A percentile compares a stretch with the other conserved stretches of the same genome.
phyloP scores from a whole-genome alignment of 352 stramenopile species.

The Globisporangium sylvaticum region DNA sequence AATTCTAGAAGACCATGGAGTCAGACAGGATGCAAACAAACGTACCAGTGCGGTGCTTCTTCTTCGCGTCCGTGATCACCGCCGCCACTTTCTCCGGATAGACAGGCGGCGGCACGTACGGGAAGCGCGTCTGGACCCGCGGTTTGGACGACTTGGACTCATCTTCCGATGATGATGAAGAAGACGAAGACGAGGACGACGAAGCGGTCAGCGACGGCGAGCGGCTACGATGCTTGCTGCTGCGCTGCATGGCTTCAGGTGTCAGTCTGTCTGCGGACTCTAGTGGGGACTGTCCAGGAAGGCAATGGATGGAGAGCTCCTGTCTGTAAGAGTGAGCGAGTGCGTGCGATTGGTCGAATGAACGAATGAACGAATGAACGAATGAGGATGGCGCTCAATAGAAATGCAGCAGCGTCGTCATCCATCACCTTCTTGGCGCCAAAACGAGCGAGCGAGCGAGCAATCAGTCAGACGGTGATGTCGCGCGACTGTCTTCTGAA shows the following conservation, averaged over 20 bases:
- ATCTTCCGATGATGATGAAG: slow-evolving; percentile 36
- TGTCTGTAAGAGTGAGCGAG: not conserved
- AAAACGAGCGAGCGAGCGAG: no score
- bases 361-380: no score
- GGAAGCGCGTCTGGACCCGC: slow-evolving; percentile 34
- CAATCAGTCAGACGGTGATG: no score
- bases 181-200: slow-evolving; percentile 32
- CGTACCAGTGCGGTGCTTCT: slow-evolving; percentile 68
- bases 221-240: slow-evolving; percentile 25
- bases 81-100: slow-evolving; percentile 46
- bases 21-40: not conserved
- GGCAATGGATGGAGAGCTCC: not conserved
- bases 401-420: no score
- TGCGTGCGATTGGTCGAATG: no score
- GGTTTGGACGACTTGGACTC: slow-evolving; percentile 12
- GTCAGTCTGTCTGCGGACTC: not conserved
- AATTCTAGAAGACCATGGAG: slow-evolving; percentile 1
- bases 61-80: slow-evolving; percentile 55
- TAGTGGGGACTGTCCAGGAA: not conserved
- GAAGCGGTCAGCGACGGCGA: slow-evolving; percentile 49
- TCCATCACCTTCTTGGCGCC: no score
- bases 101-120: slow-evolving; percentile 37
- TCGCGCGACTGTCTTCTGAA: not conserved
- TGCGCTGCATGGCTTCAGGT: slow-evolving; percentile 19
- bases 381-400: no score